phyloP scores from a whole-genome alignment of 1,284 basidiomycete species.

The Xerocomus cyaneibrunnescens region DNA sequence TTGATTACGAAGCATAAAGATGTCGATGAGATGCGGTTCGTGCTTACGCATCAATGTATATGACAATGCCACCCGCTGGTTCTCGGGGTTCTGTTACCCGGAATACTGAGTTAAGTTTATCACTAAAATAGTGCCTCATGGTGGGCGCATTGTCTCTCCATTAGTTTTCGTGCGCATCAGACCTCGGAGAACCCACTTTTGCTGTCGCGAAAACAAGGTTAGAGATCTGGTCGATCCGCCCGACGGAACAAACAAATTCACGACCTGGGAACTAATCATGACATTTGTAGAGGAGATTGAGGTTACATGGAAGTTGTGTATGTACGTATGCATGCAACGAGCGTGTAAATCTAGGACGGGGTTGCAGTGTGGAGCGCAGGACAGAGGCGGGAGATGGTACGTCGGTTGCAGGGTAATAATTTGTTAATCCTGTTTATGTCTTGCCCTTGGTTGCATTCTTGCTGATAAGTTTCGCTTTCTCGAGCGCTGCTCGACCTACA shows the following conservation, averaged over 20 bases:
- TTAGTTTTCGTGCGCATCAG: slow-evolving; percentile 20
- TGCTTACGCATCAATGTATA: background rate
- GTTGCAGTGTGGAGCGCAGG: slow-evolving; percentile 8
- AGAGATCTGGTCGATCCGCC: slow-evolving; percentile 23
- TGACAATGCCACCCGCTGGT: background rate
- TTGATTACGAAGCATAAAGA: slow-evolving; percentile 1
- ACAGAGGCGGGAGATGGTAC: slow-evolving; percentile 6
- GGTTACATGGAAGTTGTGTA: slow-evolving; percentile 13
- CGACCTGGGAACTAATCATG: slow-evolving; percentile 17
- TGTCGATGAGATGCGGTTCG: slow-evolving; percentile 3
- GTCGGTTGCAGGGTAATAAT: background rate
- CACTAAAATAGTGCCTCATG: slow-evolving; percentile 24
- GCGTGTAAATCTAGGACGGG: slow-evolving; percentile 17
- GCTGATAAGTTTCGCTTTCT: slow-evolving; percentile 91
- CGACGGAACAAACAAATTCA: slow-evolving; percentile 11
- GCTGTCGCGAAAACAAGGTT: slow-evolving; percentile 10
- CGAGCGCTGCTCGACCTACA: slow-evolving; percentile 71
- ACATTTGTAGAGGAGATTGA: slow-evolving; percentile 13
- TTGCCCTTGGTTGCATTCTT: slow-evolving; percentile 69
- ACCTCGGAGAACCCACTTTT: slow-evolving; percentile 30
- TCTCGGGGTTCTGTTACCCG: slow-evolving; percentile 5
- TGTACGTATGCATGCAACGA: slow-evolving; percentile 17
- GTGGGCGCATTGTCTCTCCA: slow-evolving; percentile 26
- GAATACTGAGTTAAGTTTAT: slow-evolving; percentile 25
- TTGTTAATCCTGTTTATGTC: slow-evolving; percentile 38